Percentiles rank a stretch among this genome's conserved stretches.
Evolutionary conservation across 2,329 filamentous ascomycete species (phyloP).

Genomic region (Calonectria pseudoreteaudii): DNA sequence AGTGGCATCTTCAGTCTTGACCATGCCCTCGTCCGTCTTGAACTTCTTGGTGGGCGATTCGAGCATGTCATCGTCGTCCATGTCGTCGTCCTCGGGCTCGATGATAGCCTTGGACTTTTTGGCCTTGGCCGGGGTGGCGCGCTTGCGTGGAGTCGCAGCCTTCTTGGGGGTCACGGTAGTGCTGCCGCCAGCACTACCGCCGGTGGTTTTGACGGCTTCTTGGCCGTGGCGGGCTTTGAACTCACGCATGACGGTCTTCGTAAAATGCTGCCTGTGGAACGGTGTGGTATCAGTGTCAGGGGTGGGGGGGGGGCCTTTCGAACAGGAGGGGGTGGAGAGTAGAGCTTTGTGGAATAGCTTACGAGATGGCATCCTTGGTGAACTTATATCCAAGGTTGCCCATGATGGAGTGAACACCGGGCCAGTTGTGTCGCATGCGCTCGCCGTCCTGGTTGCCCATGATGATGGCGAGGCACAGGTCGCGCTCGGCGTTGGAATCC

Average conservation of each 20-base stretch:
- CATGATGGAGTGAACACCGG: slow-evolving; percentile 48
- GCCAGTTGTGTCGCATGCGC: slow-evolving; percentile 49
- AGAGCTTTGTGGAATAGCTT: slow-evolving; percentile 27
- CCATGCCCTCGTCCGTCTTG: slow-evolving; percentile 37
- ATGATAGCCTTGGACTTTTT: slow-evolving; percentile 33
- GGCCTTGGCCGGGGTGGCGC: slow-evolving; percentile 29
- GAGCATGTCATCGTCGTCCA: slow-evolving; percentile 22
- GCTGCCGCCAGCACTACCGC: not conserved
- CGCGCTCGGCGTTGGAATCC: slow-evolving; percentile 50
- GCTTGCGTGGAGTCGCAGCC: slow-evolving; percentile 33
- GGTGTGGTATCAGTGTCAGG: not conserved
- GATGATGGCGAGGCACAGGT: slow-evolving; percentile 53
- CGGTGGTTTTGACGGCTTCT: not conserved
- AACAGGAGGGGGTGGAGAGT: not conserved
- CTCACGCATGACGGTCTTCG: slow-evolving; percentile 51
- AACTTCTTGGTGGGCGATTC: slow-evolving; percentile 43
- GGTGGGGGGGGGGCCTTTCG: not conserved
- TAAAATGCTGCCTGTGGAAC: slow-evolving; percentile 53
- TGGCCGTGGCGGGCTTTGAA: slow-evolving; percentile 46
- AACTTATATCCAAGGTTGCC: slow-evolving; percentile 48
- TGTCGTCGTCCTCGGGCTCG: slow-evolving; percentile 28
- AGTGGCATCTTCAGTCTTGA: slow-evolving; percentile 35
- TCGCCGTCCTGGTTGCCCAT: slow-evolving; percentile 41
- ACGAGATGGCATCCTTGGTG: slow-evolving; percentile 54
- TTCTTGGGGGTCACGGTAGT: slow-evolving; percentile 37